Evolutionary conservation across 495 filamentous ascomycete genomes (phyloP).

Genomic region (Cercophora samala): DNA sequence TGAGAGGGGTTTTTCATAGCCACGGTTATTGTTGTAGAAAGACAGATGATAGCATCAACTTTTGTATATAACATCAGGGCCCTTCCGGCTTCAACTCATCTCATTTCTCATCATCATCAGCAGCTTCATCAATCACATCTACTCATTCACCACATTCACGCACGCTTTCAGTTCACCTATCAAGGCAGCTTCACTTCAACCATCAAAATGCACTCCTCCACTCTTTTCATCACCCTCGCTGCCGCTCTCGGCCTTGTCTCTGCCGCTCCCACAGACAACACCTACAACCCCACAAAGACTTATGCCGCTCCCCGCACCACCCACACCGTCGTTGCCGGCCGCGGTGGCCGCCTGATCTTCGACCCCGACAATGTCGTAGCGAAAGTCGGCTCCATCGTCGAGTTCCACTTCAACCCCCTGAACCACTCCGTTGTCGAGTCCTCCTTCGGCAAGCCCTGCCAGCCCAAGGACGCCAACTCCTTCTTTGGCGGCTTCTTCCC

Average conservation of each 20-base stretch:
- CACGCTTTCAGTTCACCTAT: neutral
- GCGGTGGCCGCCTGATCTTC: conserved; percentile 43
- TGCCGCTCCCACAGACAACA: conserved; percentile 19
- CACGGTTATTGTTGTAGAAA: neutral
- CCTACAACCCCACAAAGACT: conserved; percentile 15
- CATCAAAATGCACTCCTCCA: conserved; percentile 23
- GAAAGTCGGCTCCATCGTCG: conserved; percentile 48
- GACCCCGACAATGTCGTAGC: conserved; percentile 52
- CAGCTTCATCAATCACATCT: conserved; percentile 12
- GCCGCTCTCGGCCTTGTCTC: conserved; percentile 6
- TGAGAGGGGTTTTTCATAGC: neutral
- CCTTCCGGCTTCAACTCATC: neutral
- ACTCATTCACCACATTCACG: neutral
- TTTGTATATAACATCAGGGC: neutral
- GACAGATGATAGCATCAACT: neutral
- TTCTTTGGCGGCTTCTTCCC: conserved; percentile 31
- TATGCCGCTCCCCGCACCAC: conserved; percentile 27
- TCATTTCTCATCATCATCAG: neutral
- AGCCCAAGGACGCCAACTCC: conserved; percentile 31
- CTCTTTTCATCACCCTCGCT: conserved; percentile 16
- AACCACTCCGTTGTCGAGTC: conserved; percentile 59
- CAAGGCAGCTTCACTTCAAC: neutral
- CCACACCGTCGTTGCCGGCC: conserved; percentile 52
- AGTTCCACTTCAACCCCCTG: conserved; percentile 55
- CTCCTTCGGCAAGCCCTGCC: conserved; percentile 52